Base-by-base conservation (phyloP, 1,139 yeast species). In the Debaryomyces udenii region DNA sequence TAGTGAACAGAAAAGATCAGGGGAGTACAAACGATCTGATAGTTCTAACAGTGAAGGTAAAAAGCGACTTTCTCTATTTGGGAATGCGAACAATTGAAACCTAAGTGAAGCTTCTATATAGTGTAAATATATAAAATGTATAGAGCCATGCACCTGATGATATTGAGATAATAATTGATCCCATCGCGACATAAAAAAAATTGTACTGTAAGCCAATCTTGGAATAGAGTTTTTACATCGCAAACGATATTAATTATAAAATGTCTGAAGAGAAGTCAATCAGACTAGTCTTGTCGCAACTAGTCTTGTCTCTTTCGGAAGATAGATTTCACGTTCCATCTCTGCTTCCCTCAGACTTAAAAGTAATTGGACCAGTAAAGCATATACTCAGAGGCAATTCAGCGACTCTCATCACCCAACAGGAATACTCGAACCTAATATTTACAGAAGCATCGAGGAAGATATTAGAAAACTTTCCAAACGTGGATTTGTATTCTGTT, bases 41-140 rank as follows among this genome's bases (percentile, higher is more conserved):
- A 62, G 66, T 42, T 34, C 55, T 2, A 49, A 46, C 23, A 51
- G 52, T 27, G 70, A 67, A 11, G 45, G 57, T 6, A 58, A 45
- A 35, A 66, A 65, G 46, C 51, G 71, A 27, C 56, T 60, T 26
- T 64, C 70, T 3, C 64, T 66, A 41, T 66, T 66, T 42, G 70
- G 57, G 26, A 52, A 55, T 20, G 39, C 37, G 27, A 40, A 27
- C 28, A 33, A 35, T 35, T 31, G 29, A 16, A n/a, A 6, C 18
- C 7, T 11, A 15, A 17, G 9, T 5, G 5, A 15, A 13, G 13
- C 10, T 6, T 11, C 16, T 20, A 20, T 20, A 20, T 20, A 7
- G 22, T 20, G 22, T 20, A 20, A 20, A 20, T 20, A 20, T 20
- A 20, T 7, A 20, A 7, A 20, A 22, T 31, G 31, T 37, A 27